Evolutionary conservation across 169 alveolate species (phyloP), one percentile per base, ranked within the genome.

Genomic region (Babesia caballi): DNA sequence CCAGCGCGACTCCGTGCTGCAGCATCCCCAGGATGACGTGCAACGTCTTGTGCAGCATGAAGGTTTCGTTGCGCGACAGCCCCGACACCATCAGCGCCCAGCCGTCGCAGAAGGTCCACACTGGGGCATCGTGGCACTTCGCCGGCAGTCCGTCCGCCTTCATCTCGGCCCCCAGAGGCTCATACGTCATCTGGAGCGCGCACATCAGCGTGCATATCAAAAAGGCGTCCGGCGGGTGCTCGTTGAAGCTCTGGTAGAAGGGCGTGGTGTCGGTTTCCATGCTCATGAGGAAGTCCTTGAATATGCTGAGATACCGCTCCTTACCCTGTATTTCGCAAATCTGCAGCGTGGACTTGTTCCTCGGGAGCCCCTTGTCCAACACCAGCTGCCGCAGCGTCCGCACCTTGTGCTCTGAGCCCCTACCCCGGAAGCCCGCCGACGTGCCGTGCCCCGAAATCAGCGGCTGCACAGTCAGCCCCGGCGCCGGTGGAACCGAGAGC

Each of bases 211-310:
- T 47, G 23, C 68, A 78, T 17, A 77, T 60, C 14, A 78, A 38
- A 70, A 68, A 78, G 14, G 71, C 73, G 46, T 78, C 87, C 8
- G 73, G 72, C 15, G 87, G 82, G 65, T 78, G 76, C 36, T 78
- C 87, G 38, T 57, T 78, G 51, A 78, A 78, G 59, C 49, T 78
- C 17, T 65, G 69, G 41, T 14, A 42, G 53, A 78, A 78, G 36
- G 19, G 60, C 32, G 72, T 38, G 58, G 41, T 15, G 9, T 78
- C 82, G n/a, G 51, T 47, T 12, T 78, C 87, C 42, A 52, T 28
- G 46, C 35, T 57, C 74, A 63, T 68, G 7, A 78, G 42, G 38
- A 23, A 68, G 19, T 78, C 87, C 57, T 52, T 56, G 69, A 67
- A 78, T 47, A 68, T 35, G 28, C 58, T 68, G 35, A 78, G 27